These are phyloP conservation scores for Macrocystidia cucumis DNA, from an alignment of 1,284 basidiomycete genomes.

Conservation along the genomic window DNA sequence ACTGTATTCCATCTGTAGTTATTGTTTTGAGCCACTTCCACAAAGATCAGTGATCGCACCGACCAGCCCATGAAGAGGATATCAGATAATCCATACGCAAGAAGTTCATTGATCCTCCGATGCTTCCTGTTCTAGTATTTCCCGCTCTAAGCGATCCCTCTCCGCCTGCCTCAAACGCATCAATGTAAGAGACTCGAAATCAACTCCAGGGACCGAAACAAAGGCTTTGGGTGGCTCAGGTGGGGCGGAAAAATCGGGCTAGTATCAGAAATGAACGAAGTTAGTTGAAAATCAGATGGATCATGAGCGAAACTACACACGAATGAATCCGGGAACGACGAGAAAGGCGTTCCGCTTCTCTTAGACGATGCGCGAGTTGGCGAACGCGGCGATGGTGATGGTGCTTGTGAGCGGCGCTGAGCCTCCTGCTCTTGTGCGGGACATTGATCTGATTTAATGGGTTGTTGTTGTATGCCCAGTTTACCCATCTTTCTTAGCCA, in stretches of 20 bases:
- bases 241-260: slow-evolving; percentile 19
- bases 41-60: too few relatives aligned
- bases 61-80: too few relatives aligned
- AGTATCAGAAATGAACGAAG: slow-evolving; percentile 8
- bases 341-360: slow-evolving; percentile 26
- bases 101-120: too few relatives aligned
- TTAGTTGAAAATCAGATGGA: slow-evolving; percentile 3
- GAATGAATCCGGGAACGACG: slow-evolving; percentile 53
- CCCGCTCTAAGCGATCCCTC: slow-evolving; percentile 64
- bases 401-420: slow-evolving; percentile 23
- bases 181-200: slow-evolving; percentile 78
- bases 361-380: too few relatives aligned
- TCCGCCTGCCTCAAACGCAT: slow-evolving; percentile 79
- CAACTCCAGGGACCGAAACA: slow-evolving; percentile 47
- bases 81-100: too few relatives aligned
- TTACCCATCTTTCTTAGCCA: slow-evolving; percentile 72
- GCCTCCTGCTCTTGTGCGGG: slow-evolving; percentile 11
- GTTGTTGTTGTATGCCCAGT: slow-evolving; percentile 28
- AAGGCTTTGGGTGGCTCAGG: slow-evolving; percentile 19
- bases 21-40: too few relatives aligned
- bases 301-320: slow-evolving; percentile 27
- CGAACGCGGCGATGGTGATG: too few relatives aligned
- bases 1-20: too few relatives aligned
- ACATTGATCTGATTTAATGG: background rate
- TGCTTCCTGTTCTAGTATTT: slow-evolving; percentile 66